Evolutionary conservation across 768 basidiomycete genomes (phyloP).

Genomic region (Stropharia rugosoannulata): DNA sequence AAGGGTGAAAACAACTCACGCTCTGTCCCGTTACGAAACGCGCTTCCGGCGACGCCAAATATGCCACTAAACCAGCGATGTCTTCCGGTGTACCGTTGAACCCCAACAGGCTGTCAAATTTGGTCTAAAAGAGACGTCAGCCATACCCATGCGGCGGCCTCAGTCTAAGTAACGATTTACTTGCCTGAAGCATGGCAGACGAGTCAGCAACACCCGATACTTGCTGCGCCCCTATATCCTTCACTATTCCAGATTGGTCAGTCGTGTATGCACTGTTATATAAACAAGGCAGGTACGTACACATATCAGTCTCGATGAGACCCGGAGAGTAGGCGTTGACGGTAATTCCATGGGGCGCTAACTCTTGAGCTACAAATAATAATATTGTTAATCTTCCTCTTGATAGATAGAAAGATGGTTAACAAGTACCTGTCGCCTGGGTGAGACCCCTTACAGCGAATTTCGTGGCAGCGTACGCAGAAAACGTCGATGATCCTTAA

Average conservation of each 20-base stretch:
- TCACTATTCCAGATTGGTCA: background rate
- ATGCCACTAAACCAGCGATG: constrained; percentile 35
- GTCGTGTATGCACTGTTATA: background rate
- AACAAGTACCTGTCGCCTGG: constrained; percentile 32
- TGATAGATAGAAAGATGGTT: background rate
- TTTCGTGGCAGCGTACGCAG: constrained; percentile 33
- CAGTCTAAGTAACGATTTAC: background rate
- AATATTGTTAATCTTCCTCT: background rate
- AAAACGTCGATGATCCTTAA: constrained; percentile 1
- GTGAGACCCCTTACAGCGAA: constrained; percentile 41
- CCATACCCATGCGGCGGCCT: background rate
- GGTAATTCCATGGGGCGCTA: constrained; percentile 25
- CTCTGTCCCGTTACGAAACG: constrained; percentile 29
- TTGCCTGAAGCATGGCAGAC: too few relatives aligned
- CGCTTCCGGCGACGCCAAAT: constrained; percentile 34
- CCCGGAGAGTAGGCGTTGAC: constrained; percentile 36
- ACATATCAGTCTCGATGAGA: constrained; percentile 17
- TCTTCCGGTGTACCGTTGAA: constrained; percentile 25
- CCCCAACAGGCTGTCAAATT: constrained; percentile 4
- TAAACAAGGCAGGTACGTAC: constrained; percentile 1
- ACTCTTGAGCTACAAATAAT: constrained; percentile 12
- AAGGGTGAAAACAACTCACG: constrained; percentile 6
- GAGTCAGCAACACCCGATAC: background rate
- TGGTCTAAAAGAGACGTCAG: background rate
- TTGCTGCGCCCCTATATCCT: background rate